Percentiles rank a stretch among this genome's conserved stretches.
phyloP scores from a whole-genome alignment of 2,329 filamentous ascomycete species.

The Elsinoe perseae region DNA sequence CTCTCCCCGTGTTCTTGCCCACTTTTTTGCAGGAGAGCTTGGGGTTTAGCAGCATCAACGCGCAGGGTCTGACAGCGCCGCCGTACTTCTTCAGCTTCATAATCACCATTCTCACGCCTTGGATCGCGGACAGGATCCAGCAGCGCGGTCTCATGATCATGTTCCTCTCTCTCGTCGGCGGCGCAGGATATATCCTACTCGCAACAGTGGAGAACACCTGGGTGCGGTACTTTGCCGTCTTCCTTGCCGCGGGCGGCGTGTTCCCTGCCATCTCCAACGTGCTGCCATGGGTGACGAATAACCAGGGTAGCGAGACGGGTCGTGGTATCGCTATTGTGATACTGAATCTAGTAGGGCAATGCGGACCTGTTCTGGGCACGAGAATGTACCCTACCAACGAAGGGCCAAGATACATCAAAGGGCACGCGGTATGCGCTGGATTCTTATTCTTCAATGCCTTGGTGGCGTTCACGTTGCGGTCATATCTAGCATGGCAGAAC shows the following conservation, averaged over 20 bases:
- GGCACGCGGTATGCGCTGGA: constrained; percentile 51
- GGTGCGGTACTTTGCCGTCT: constrained; percentile 39
- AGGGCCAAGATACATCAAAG: constrained; percentile 43
- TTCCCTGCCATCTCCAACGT: constrained; percentile 25
- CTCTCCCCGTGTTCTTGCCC: constrained; percentile 37
- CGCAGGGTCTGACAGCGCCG: constrained; percentile 65
- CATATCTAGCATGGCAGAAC: constrained; percentile 52
- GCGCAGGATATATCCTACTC: constrained; percentile 57
- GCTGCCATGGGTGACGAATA: constrained; percentile 23
- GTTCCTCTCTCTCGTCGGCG: constrained; percentile 49
- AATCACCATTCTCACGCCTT: constrained; percentile 52
- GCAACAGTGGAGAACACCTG: constrained; percentile 47
- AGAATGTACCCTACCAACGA: constrained; percentile 47
- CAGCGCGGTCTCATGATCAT: constrained; percentile 57
- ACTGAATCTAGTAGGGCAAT: constrained; percentile 68
- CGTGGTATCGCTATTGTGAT: constrained; percentile 20
- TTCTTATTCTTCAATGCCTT: constrained; percentile 53
- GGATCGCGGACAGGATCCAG: constrained; percentile 56
- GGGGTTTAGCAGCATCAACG: constrained; percentile 59
- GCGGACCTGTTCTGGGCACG: constrained; percentile 57
- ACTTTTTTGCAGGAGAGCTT: constrained; percentile 44
- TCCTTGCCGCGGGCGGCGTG: constrained; percentile 23
- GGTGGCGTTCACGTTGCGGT: constrained; percentile 47
- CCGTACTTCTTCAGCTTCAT: constrained; percentile 62
- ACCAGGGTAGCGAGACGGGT: constrained; percentile 23